These are phyloP conservation scores for Trichothecium roseum DNA, from an alignment of 2,329 filamentous ascomycete genomes.

Conservation along the genomic window DNA sequence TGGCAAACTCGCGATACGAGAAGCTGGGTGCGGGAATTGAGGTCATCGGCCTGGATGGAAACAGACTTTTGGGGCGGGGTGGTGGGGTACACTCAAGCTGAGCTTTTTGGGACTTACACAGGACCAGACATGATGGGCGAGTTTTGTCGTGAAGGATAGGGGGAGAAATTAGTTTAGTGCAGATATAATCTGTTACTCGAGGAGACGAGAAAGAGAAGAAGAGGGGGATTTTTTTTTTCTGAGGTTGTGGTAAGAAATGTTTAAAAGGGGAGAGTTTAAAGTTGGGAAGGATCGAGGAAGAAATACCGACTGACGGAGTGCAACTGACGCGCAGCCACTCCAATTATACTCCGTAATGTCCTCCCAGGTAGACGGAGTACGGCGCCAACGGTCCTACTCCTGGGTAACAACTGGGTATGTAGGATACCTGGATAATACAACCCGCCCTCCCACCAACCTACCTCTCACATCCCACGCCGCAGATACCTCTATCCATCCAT, in stretches of 20 bases:
- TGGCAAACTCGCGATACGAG: constrained; percentile 11
- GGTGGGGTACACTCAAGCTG: constrained; percentile 23
- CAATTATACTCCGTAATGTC: too few relatives aligned
- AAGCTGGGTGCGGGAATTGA: constrained; percentile 23
- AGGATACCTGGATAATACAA: too few relatives aligned
- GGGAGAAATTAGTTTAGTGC: constrained; percentile 3
- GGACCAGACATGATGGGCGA: constrained; percentile 50
- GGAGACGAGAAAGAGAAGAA: neutral
- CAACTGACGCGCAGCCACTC: too few relatives aligned
- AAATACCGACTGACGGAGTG: neutral
- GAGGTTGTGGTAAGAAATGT: constrained; percentile 2
- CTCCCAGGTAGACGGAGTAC: too few relatives aligned
- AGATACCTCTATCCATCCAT: too few relatives aligned
- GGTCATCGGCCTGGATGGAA: constrained; percentile 13
- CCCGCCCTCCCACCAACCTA: too few relatives aligned
- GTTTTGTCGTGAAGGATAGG: constrained; percentile 1
- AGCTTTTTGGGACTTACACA: constrained; percentile 46
- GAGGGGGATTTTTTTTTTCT: too few relatives aligned
- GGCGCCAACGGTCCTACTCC: too few relatives aligned
- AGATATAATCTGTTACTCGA: neutral
- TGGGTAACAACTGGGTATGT: too few relatives aligned
- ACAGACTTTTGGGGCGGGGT: constrained; percentile 22
- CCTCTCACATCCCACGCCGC: too few relatives aligned
- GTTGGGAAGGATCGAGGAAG: neutral
- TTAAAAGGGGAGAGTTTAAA: constrained; percentile 3